phyloP scores from a whole-genome alignment of 805 yeast species.

The Zygosaccharomyces lentus region DNA sequence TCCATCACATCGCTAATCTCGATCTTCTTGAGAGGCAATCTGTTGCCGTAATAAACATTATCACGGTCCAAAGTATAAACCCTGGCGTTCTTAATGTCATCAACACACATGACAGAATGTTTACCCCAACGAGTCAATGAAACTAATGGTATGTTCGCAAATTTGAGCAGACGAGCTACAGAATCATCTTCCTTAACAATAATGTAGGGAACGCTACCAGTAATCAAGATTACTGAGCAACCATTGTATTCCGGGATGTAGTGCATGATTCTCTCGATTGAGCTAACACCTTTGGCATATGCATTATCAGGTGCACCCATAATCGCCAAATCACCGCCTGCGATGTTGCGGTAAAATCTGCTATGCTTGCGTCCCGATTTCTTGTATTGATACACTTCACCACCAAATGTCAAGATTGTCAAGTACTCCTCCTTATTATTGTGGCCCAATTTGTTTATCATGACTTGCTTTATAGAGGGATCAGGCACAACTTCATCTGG shows the following conservation, averaged over 20 bases:
- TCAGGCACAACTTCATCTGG: conserved; percentile 51
- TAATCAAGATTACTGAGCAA: conserved; percentile 56
- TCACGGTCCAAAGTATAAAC: conserved; percentile 38
- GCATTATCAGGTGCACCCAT: conserved; percentile 83
- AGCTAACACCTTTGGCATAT: conserved; percentile 56
- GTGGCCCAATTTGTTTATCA: conserved; percentile 64
- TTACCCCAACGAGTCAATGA: conserved; percentile 46
- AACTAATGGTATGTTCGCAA: conserved; percentile 60
- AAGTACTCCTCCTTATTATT: conserved; percentile 55
- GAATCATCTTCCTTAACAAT: conserved; percentile 63
- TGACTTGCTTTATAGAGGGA: conserved; percentile 67
- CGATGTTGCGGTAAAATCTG: conserved; percentile 22
- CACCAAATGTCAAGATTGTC: conserved; percentile 72
- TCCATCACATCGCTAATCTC: conserved; percentile 40
- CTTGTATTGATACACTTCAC: conserved; percentile 68
- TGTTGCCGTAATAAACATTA: conserved; percentile 50
- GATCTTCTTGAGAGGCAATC: conserved; percentile 53
- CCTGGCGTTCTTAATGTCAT: conserved; percentile 64
- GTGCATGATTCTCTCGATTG: conserved; percentile 62
- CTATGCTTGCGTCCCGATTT: conserved; percentile 34
- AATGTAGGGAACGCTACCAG: conserved; percentile 70
- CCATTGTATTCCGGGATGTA: conserved; percentile 56
- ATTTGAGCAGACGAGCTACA: conserved; percentile 58
- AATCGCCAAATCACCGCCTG: conserved; percentile 40
- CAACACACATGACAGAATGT: conserved; percentile 59